These are phyloP conservation scores for Salinomyces thailandicus DNA, from an alignment of 2,329 filamentous ascomycete species.

Conservation along the genomic window DNA sequence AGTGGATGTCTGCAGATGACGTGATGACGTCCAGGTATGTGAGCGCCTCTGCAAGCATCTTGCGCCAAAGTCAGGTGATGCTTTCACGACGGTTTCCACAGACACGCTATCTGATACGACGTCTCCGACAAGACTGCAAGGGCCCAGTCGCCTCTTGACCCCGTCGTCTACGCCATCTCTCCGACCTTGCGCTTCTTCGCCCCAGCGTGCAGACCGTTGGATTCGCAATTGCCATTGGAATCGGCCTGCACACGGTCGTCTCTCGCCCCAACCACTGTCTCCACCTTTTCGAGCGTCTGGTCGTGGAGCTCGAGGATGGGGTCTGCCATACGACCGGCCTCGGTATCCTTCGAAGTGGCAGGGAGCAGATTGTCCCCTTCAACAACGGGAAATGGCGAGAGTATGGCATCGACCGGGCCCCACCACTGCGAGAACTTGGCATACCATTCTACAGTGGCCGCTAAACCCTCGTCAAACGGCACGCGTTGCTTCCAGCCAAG, in stretches of 20 bases:
- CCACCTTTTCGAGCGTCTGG: too few relatives aligned
- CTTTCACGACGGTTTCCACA: too few relatives aligned
- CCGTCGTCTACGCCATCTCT: slow-evolving; percentile 11
- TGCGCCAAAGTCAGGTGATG: too few relatives aligned
- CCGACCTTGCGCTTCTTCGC: slow-evolving; percentile 18
- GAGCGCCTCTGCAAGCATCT: too few relatives aligned
- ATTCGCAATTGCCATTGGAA: neutral
- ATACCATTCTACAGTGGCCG: slow-evolving; percentile 61
- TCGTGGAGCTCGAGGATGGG: neutral
- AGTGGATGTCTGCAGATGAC: too few relatives aligned
- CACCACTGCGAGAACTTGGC: slow-evolving; percentile 57
- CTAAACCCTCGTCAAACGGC: slow-evolving; percentile 52
- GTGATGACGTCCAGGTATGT: too few relatives aligned
- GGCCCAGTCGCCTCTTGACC: too few relatives aligned
- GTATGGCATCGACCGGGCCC: slow-evolving; percentile 59
- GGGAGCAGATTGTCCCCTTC: slow-evolving; percentile 6
- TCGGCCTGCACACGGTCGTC: neutral
- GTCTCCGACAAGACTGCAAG: too few relatives aligned
- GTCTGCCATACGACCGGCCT: neutral
- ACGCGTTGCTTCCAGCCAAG: slow-evolving; percentile 63
- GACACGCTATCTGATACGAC: too few relatives aligned
- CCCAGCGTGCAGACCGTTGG: neutral
- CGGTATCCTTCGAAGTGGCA: neutral
- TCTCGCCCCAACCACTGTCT: neutral
- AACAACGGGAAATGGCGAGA: slow-evolving; percentile 50